A percentile compares a stretch with the other conserved stretches of the same genome.
Evolutionary conservation across 2,329 filamentous ascomycete species (phyloP).

Genomic region (Penicillium olsonii): DNA sequence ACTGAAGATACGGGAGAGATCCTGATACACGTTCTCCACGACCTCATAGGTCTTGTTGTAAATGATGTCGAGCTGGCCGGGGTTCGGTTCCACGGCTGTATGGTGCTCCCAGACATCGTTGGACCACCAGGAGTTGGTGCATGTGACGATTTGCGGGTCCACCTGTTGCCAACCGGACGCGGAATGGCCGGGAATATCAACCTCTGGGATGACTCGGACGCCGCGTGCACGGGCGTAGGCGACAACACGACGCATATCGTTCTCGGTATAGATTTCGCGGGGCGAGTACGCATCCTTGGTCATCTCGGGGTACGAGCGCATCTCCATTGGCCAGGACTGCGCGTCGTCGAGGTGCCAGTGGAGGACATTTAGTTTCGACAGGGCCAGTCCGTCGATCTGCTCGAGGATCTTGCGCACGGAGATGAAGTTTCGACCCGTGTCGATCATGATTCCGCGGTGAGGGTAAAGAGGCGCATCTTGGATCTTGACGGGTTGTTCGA

Average conservation of each 20-base stretch:
- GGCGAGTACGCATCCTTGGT: conserved; percentile 56
- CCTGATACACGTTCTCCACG: conserved; percentile 56
- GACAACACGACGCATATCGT: conserved; percentile 48
- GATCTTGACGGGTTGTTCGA: conserved; percentile 57
- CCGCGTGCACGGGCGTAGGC: conserved; percentile 56
- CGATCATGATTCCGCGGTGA: conserved; percentile 58
- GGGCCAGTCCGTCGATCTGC: conserved; percentile 57
- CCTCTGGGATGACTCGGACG: conserved; percentile 62
- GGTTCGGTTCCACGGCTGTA: conserved; percentile 59
- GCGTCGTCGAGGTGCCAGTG: conserved; percentile 60
- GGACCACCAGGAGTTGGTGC: conserved; percentile 61
- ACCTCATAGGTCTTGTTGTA: conserved; percentile 59
- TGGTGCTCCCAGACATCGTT: conserved; percentile 58
- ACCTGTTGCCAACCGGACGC: conserved; percentile 59
- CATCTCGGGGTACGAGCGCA: conserved; percentile 54
- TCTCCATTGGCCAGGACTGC: conserved; percentile 58
- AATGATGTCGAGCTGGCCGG: conserved; percentile 58
- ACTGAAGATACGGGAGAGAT: conserved; percentile 53
- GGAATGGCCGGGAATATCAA: conserved; percentile 64
- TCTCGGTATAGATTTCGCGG: conserved; percentile 49
- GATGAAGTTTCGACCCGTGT: conserved; percentile 58
- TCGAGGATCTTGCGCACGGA: conserved; percentile 54
- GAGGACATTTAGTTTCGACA: conserved; percentile 59
- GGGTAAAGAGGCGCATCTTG: conserved; percentile 55
- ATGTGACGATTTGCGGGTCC: conserved; percentile 58